Evolutionary conservation across 495 filamentous ascomycete genomes (phyloP), one percentile per base, ranked within the genome.

Genomic region (Achaetomiella virescens): DNA sequence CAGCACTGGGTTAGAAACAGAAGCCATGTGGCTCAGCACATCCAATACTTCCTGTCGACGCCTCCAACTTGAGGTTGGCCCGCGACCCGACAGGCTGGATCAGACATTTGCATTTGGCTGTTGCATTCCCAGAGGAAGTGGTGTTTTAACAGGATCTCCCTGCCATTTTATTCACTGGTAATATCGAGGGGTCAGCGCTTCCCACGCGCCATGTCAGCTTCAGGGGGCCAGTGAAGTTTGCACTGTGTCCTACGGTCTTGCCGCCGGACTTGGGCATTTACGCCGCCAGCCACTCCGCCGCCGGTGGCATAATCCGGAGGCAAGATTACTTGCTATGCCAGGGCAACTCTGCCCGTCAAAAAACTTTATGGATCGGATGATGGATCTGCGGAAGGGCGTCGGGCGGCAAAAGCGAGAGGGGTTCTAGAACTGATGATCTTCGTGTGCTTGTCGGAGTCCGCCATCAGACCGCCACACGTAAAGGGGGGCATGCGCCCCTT

Each of bases 351-450:
- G 12, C n/a, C 4, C 2, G 21, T 6, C 2, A 40, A 27, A 18
- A 1, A 3, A 35, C 48, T 27, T 51, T 31, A 4, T 31, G 9
- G 9, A 31, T 31, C 27, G 48, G 25, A 48, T 48, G 8, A 17
- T 6, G 15, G 6, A n/a, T 24, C 18, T 18, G 22, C 31, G 18
- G 17, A 42, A 52, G 17, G 37, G 37, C 37, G 48, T 52, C 2
- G 29, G 36, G 36, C 36, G 35, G n/a, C 48, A 52, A 52, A 31
- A 40, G 5, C 27, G 27, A 12, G 15, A 4, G 37, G 33, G 22
- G 37, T 52, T 41, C 48, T 27, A 31, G 36, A 42, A 20, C 48
- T 22, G n/a, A 36, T 42, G 48, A 52, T 52, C 48, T n/a, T 8
- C 25, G 21, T 43, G 17, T 40, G 27, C 27, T 31, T 31, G 27